These are phyloP conservation scores for Diaporthe velutina DNA, from an alignment of 2,329 filamentous ascomycete species.

Conservation along the genomic window DNA sequence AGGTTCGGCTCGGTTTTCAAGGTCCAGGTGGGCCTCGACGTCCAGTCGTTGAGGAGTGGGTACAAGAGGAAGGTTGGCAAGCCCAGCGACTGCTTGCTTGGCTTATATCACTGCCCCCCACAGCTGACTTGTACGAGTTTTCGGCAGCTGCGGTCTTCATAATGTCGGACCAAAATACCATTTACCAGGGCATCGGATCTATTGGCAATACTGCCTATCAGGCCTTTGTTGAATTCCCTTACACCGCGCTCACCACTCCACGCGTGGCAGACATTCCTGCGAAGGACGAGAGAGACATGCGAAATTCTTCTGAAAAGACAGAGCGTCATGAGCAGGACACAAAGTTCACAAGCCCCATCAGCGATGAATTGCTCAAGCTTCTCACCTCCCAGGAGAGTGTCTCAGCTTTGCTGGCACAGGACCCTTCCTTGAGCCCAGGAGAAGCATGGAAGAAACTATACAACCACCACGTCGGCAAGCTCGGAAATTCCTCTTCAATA, in stretches of 20 bases:
- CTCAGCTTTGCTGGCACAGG: slow-evolving; percentile 66
- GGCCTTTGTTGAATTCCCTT: slow-evolving; percentile 48
- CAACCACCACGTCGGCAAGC: slow-evolving; percentile 45
- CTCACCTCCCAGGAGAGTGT: slow-evolving; percentile 68
- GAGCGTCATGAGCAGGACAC: slow-evolving; percentile 29
- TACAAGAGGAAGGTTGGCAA: not conserved
- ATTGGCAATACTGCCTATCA: slow-evolving; percentile 44
- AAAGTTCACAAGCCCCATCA: slow-evolving; percentile 47
- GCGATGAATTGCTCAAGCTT: slow-evolving; percentile 61
- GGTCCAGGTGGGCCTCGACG: slow-evolving; percentile 16
- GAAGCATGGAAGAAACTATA: slow-evolving; percentile 71
- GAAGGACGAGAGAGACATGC: not conserved
- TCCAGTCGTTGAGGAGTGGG: slow-evolving; percentile 1
- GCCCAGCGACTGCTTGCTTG: not conserved
- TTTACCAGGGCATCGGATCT: slow-evolving; percentile 20
- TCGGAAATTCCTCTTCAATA: slow-evolving; percentile 33
- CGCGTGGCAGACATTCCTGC: slow-evolving; percentile 41
- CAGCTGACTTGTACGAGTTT: not conserved
- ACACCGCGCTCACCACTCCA: slow-evolving; percentile 46
- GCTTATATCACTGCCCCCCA: slow-evolving; percentile 27
- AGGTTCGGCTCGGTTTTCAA: slow-evolving; percentile 13
- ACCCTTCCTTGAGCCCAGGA: slow-evolving; percentile 65
- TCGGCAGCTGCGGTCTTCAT: not conserved
- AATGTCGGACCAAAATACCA: slow-evolving; percentile 33
- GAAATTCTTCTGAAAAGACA: slow-evolving; percentile 3